Percentiles rank a stretch among this genome's conserved stretches.
Evolutionary conservation across 164 flowering plant species (phyloP).

Genomic region (Vitis riparia): DNA sequence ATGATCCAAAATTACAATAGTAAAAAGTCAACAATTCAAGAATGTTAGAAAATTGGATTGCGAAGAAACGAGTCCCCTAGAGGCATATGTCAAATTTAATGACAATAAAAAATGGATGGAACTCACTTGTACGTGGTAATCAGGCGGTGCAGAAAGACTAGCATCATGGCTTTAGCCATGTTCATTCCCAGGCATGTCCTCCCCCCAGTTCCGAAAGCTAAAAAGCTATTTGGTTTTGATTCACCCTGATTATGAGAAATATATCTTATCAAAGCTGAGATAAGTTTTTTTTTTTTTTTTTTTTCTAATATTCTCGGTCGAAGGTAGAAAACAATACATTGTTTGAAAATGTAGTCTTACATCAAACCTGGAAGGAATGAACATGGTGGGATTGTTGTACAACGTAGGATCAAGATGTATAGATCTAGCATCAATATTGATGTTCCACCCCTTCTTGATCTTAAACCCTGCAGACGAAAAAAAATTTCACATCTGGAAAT

Average conservation of each 20-base stretch:
- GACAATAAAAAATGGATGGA: not conserved
- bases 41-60: no score
- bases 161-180: constrained; percentile 57
- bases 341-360: constrained; percentile 29
- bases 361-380: constrained; percentile 59
- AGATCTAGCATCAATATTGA: constrained; percentile 53
- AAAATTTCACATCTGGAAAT: not conserved
- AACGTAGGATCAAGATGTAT: constrained; percentile 55
- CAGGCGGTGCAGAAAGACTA: constrained; percentile 52
- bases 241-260: constrained; percentile 29
- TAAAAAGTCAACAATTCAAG: no score
- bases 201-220: constrained; percentile 57
- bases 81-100: not conserved
- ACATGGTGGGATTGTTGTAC: constrained; percentile 44
- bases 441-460: constrained; percentile 65
- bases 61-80: no score
- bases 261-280: not conserved
- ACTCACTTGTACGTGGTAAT: constrained; percentile 49
- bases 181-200: constrained; percentile 53
- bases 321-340: not conserved
- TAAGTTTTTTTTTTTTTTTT: not conserved
- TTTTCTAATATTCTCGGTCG: no score
- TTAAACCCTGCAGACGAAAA: constrained; percentile 33
- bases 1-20: no score
- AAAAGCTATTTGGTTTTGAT: constrained; percentile 48